These are phyloP conservation scores for Pleurotus citrinopileatus DNA, from an alignment of 768 basidiomycete species.

Conservation along the genomic window DNA sequence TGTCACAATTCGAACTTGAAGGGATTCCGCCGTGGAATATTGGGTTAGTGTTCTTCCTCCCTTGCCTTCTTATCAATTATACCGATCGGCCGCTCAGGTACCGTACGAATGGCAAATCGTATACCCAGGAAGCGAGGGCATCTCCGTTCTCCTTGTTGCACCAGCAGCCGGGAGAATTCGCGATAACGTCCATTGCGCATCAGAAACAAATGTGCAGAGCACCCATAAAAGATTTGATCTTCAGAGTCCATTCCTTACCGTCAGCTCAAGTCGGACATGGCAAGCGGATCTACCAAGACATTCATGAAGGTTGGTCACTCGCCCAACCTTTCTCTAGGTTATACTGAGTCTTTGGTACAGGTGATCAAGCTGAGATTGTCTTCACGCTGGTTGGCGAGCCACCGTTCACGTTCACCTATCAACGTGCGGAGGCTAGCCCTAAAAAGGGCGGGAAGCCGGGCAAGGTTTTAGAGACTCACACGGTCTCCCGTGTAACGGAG, in stretches of 20 bases:
- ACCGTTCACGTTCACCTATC: constrained; percentile 96
- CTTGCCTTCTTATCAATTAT: not conserved
- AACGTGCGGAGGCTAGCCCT: constrained; percentile 68
- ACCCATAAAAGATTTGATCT: constrained; percentile 68
- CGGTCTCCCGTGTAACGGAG: constrained; percentile 73
- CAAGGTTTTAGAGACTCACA: constrained; percentile 89
- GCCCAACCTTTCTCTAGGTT: not conserved
- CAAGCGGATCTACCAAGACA: constrained; percentile 75
- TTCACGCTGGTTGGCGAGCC: constrained; percentile 90
- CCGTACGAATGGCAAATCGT: constrained; percentile 70
- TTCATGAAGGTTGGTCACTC: constrained; percentile 73
- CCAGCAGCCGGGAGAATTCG: constrained; percentile 79
- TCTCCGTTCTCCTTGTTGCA: constrained; percentile 87
- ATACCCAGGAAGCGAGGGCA: constrained; percentile 70
- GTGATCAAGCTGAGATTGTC: constrained; percentile 90
- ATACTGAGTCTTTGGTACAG: constrained; percentile 30
- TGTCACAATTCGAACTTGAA: constrained; percentile 88
- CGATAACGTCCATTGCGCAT: constrained; percentile 85
- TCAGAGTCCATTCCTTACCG: constrained; percentile 79
- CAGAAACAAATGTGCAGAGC: constrained; percentile 92
- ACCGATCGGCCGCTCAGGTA: constrained; percentile 47
- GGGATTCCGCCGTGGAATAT: constrained; percentile 93
- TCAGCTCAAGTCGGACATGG: constrained; percentile 89
- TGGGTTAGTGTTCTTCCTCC: constrained; percentile 45
- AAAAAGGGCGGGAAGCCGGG: constrained; percentile 69